Percentiles rank a stretch among this genome's conserved stretches.
Conservation (phyloP, 169 alveolate species). For the Amoebophrya sp. region DNA sequence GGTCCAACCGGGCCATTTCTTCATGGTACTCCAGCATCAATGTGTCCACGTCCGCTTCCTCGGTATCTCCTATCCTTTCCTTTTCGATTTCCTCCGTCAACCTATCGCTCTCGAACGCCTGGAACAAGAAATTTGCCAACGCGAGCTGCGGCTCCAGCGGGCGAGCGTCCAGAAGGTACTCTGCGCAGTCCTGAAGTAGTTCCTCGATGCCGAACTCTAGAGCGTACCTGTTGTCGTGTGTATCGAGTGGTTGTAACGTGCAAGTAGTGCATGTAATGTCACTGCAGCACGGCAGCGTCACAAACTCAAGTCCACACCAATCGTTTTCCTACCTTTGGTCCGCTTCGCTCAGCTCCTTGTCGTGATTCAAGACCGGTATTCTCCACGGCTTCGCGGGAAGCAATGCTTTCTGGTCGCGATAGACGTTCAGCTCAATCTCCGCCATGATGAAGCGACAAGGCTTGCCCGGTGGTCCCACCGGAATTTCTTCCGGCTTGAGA, state of each 20-base stretch:
- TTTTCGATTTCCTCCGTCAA: constrained; percentile 1
- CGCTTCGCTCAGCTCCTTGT: not conserved
- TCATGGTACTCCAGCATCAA: too few relatives aligned
- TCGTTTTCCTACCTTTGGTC: constrained; percentile 14
- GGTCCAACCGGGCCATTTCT: too few relatives aligned
- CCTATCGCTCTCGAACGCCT: not conserved
- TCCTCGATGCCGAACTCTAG: not conserved
- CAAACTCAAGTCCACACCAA: not conserved
- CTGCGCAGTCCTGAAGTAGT: not conserved
- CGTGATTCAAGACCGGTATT: not conserved
- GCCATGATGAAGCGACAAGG: not conserved
- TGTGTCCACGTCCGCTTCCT: too few relatives aligned
- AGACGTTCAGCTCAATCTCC: not conserved
- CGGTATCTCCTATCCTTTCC: not conserved
- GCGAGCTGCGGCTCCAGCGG: not conserved
- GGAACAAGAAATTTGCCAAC: not conserved
- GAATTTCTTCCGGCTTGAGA: not conserved
- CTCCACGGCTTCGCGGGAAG: not conserved
- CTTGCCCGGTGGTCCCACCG: not conserved
- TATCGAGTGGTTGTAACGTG: not conserved
- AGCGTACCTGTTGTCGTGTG: not conserved
- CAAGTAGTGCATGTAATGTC: not conserved
- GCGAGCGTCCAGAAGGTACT: not conserved
- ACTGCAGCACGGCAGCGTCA: not conserved
- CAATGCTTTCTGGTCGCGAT: not conserved